Evolutionary conservation across 2,329 filamentous ascomycete genomes (phyloP).

Genomic region (Hypoxylon sp.): DNA sequence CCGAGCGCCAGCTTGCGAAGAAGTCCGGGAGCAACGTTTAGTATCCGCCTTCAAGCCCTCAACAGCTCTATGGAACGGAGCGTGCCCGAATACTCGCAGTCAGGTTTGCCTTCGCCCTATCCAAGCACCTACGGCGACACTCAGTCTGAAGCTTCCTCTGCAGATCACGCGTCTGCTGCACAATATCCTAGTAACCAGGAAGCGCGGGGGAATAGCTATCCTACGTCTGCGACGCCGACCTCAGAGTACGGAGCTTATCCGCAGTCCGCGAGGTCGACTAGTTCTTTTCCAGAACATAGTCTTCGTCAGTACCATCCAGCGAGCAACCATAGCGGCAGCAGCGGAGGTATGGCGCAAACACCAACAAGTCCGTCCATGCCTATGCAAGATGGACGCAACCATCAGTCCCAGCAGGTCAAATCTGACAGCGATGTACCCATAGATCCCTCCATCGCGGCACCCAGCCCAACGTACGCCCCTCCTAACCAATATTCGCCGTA

Average conservation of each 20-base stretch:
- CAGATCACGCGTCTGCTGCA: constrained; percentile 95
- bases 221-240: constrained; percentile 84
- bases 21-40: constrained; percentile 52
- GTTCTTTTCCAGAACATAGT: constrained; percentile 89
- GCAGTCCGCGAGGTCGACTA: constrained; percentile 78
- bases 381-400: constrained; percentile 84
- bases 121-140: constrained; percentile 75
- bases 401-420: constrained; percentile 83
- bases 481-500: constrained; percentile 90
- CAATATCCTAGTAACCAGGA: constrained; percentile 89
- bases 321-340: constrained; percentile 79
- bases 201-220: constrained; percentile 79
- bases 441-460: constrained; percentile 97
- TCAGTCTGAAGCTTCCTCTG: constrained; percentile 86
- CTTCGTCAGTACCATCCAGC: constrained; percentile 87
- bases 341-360: constrained; percentile 95
- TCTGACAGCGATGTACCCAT: constrained; percentile 98
- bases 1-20: constrained; percentile 51
- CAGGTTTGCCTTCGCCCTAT: constrained; percentile 86
- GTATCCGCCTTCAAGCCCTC: constrained; percentile 52
- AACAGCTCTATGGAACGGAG: constrained; percentile 70
- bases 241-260: constrained; percentile 90
- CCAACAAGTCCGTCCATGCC: constrained; percentile 97
- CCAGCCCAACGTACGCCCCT: constrained; percentile 91
- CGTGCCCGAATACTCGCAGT: constrained; percentile 85